phyloP scores from a whole-genome alignment of 352 stramenopile genomes.

The Globisporangium perplexum region DNA sequence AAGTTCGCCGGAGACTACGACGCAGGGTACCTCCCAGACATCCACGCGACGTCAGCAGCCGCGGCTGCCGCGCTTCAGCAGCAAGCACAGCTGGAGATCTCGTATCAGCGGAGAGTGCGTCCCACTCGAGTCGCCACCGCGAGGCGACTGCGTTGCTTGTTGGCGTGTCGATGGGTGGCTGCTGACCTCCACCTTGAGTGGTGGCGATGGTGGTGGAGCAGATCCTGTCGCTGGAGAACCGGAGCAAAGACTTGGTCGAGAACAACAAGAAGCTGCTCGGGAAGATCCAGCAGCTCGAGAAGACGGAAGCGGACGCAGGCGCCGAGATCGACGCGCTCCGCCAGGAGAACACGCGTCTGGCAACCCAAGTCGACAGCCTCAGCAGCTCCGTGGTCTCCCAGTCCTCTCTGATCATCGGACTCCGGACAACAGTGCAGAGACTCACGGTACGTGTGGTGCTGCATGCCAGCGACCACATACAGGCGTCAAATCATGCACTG shows the following conservation, averaged over 20 bases:
- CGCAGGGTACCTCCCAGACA: conserved; percentile 33
- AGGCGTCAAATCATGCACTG: not conserved
- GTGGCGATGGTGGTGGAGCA: conserved; percentile 7
- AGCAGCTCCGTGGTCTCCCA: conserved; percentile 52
- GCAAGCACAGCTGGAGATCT: conserved; percentile 60
- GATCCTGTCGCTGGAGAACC: conserved; percentile 57
- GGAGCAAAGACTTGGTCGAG: conserved; percentile 45
- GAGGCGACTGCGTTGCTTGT: not conserved
- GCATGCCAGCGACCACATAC: not conserved
- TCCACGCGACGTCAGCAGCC: conserved; percentile 21
- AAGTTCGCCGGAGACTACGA: conserved; percentile 15
- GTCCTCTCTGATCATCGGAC: conserved; percentile 46
- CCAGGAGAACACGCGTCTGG: conserved; percentile 37
- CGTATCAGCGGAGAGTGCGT: conserved; percentile 59
- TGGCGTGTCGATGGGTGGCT: too few relatives aligned
- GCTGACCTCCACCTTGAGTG: not conserved
- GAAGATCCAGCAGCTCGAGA: conserved; percentile 61
- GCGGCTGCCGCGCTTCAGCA: conserved; percentile 46
- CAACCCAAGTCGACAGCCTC: conserved; percentile 28
- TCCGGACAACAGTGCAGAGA: conserved; percentile 46
- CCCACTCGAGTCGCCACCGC: too few relatives aligned
- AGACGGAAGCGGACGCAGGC: conserved; percentile 34
- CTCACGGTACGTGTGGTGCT: conserved; percentile 26
- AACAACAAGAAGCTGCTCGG: conserved; percentile 70
- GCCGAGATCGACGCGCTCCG: conserved; percentile 24